Percentiles rank a stretch among this genome's conserved stretches.
Conservation (phyloP, 2,329 filamentous ascomycete species). For the Aspergillus fischeri region DNA sequence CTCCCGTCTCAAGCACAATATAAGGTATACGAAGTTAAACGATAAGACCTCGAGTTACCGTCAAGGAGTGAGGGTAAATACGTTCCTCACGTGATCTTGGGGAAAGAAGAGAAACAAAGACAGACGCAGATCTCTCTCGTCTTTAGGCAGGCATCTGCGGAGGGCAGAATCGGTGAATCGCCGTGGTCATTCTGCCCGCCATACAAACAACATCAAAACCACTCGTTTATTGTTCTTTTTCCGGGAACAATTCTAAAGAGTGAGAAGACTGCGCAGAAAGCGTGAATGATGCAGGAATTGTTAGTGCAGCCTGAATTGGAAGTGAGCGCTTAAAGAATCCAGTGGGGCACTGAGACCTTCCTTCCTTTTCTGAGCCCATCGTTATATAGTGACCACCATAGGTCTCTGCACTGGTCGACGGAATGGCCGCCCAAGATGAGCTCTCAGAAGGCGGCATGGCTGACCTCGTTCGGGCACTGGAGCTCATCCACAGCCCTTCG, state of each 20-base stretch:
- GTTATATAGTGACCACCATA: neutral
- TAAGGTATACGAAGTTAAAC: neutral
- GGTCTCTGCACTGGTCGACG: slow-evolving; percentile 5
- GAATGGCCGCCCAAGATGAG: slow-evolving; percentile 34
- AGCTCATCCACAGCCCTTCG: slow-evolving; percentile 77
- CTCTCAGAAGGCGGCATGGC: slow-evolving; percentile 35
- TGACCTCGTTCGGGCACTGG: slow-evolving; percentile 74
- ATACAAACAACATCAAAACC: neutral
- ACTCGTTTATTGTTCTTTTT: neutral
- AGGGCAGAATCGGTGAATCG: neutral
- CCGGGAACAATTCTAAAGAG: neutral
- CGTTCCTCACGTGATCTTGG: neutral
- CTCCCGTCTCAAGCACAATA: neutral
- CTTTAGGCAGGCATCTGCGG: neutral
- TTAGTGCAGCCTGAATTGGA: slow-evolving; percentile 5
- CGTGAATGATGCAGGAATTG: slow-evolving; percentile 13
- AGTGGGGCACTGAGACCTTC: slow-evolving; percentile 1
- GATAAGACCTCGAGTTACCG: neutral
- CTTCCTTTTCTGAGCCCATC: neutral
- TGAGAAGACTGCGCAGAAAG: slow-evolving; percentile 2
- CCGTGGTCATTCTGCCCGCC: neutral
- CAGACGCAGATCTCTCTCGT: neutral
- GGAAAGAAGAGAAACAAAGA: neutral
- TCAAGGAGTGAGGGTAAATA: neutral
- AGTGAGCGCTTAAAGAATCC: slow-evolving; percentile 4